Base-by-base conservation (phyloP, 441 rosid genomes). In the Arabidopsis lyrata region DNA sequence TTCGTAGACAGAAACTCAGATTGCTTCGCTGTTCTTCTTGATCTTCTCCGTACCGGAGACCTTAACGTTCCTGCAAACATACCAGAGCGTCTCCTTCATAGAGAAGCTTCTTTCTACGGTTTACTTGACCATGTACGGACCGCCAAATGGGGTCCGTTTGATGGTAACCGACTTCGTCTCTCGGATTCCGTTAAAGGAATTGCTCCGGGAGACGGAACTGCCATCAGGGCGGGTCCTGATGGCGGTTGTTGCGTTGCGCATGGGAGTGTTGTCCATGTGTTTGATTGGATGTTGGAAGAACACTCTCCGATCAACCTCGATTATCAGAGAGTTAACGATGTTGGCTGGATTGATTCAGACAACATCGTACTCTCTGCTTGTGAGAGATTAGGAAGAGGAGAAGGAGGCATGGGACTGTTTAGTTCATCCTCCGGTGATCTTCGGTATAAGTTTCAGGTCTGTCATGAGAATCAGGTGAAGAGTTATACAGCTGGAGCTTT, bases 211-310 rank as follows among this genome's bases (percentile, higher is more conserved):
- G 99, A 95, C 14, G 99, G 97, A 39, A 92, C 99, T 0, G 97
- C 96, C 27, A 86, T 95, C 61, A 86, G 99, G 15, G 97, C 97
- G 0, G 97, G 94, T 0, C 97, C 97, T 0, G 93, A 90, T 42
- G 99, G 97, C 5, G 97, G 99, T 5, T 89, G 97, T 77, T 89
- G 97, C 45, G 97, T 95, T 27, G 99, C 92, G 1, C 99, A 95
- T 48, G 99, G 97, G 3, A 87, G 95, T 48, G 74, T 95, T 57
- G 99, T 90, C 4, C 99, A 86, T 52, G 95, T 92, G 27, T 95
- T 82, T 48, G 97, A 95, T 61, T 95, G 99, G 99, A 87, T 73
- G 86, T 72, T 92, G 42, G 97, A 92, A 65, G 97, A 95, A 76
- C 93, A 87, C 45, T 92, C 81, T 9, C 86, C 96, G 4, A 69